Base-by-base conservation (phyloP, 768 basidiomycete genomes). In the Hygrophorus pudorinus region DNA sequence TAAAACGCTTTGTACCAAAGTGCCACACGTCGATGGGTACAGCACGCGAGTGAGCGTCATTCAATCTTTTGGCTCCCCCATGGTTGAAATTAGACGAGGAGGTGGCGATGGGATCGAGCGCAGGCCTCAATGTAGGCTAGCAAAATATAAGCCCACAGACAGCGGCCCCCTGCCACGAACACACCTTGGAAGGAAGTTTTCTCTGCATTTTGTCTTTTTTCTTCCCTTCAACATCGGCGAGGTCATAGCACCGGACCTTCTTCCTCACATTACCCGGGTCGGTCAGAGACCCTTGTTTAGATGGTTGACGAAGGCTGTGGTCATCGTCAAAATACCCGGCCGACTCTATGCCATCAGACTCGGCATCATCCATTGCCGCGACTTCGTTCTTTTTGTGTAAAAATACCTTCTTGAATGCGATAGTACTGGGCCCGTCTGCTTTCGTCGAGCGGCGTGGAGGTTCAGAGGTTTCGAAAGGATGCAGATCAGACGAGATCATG, bases 11-110 rank as follows among this genome's bases (percentile, higher is more conserved):
- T 27, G 37, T 47, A 3, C 60, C 60, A 28, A 56, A 45, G 47
- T 47, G 57, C 53, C 54, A 57, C 16, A 54, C 56, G 41, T 50
- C 49, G n/a, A 59, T 44, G 28, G 56, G 53, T 5, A 16, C 5
- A 7, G 24, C 16, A 8, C 16, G 24, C 16, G 29, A 24, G 21
- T 30, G 18, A 17, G 4, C n/a, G 29, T 14, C 42, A 10, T 33
- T 17, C 33, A 33, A 33, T 30, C 9, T 17, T 28, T 35, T 13
- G 30, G 42, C 31, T 32, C 11, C 11, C 29, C 14, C 32, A 28
- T 14, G n/a, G n/a, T 14, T 16, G 21, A 36, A 44, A 5, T 3
- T 16, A n/a, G 43, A 36, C 4, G 43, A 14, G 9, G 43, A 44
- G 13, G 43, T 44, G 13, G 43, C 43, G 21, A 35, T 37, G 14